Base-by-base conservation (phyloP, 805 yeast genomes). In the Saccharomycopsis selenospora region DNA sequence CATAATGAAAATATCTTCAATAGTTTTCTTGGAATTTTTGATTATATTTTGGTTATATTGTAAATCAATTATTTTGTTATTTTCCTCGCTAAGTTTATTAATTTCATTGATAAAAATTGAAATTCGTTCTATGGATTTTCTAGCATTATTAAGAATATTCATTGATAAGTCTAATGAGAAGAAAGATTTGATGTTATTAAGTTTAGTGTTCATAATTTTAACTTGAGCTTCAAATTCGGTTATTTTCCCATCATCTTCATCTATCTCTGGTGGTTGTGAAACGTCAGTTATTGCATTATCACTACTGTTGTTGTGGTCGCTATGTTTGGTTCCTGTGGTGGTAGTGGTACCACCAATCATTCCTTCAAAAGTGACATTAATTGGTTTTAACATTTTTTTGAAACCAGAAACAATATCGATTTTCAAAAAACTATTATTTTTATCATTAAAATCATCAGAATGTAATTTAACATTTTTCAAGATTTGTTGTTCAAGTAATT, bases 101-200 rank as follows among this genome's bases (percentile, higher is more conserved):
- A 48, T 45, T 22, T 46, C 36, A 38, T 36, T 66, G 50, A 60
- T 62, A 58, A 82, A 74, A 13, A 69, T 68, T 24, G 73, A 61
- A 42, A 85, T 72, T 36, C 89, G 64, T 45, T 78, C 81, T 17
- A 86, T 75, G 24, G 82, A 73, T 8, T 68, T 67, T 53, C 80
- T 79, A 3, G 91, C 91, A 27, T 75, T 76, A 55, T 82, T 85
- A 46, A 90, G 68, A 6, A 86, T 71, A 44, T 77, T 75, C 51
- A 86, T 75, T 1, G 91, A 83, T 42, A 91, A 69, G 59, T 90
- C 95, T 43, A 91, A 76, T 57, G 89, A 85, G 51, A 91, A 81
- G 26, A 86, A 77, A 3, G 82, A 73, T 57, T 83, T 85, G 57
- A 93, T 77, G 14, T 85, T 81, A 55, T 80, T 82, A 52, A 93